A percentile compares a stretch with the other conserved stretches of the same genome.
Evolutionary conservation across 768 basidiomycete species (phyloP).

Genomic region (Leccinum subgranulosum): DNA sequence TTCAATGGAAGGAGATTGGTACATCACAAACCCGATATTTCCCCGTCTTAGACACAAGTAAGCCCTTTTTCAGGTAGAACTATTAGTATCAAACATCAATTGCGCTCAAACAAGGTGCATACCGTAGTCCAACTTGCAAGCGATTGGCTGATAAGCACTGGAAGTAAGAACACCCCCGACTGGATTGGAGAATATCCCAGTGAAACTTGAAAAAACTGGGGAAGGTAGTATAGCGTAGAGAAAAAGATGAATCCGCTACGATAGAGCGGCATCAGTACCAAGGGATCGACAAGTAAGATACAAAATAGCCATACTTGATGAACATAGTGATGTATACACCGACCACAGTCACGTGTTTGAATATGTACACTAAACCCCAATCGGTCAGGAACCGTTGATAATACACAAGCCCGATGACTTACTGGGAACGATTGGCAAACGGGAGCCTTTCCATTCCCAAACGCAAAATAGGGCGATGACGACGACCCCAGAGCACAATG

Average conservation of each 20-base stretch:
- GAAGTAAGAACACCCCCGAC: conserved; percentile 65
- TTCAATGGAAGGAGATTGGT: neutral
- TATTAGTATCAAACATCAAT: neutral
- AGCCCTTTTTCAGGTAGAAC: conserved; percentile 40
- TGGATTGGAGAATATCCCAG: conserved; percentile 63
- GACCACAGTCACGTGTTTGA: conserved; percentile 60
- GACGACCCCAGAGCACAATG: conserved; percentile 52
- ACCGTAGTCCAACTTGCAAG: conserved; percentile 53
- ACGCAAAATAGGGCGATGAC: conserved; percentile 57
- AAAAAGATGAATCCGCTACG: conserved; percentile 57
- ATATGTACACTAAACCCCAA: conserved; percentile 59
- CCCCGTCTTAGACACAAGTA: conserved; percentile 62
- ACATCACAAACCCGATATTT: conserved; percentile 46
- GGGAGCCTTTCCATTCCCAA: conserved; percentile 72
- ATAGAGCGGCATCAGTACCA: neutral
- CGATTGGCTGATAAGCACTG: conserved; percentile 65
- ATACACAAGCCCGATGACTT: conserved; percentile 17
- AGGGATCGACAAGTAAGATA: neutral
- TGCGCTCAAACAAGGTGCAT: conserved; percentile 17
- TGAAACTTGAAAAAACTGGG: conserved; percentile 74
- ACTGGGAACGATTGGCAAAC: conserved; percentile 73
- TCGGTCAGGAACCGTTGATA: neutral
- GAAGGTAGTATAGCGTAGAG: conserved; percentile 67
- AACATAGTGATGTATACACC: conserved; percentile 72
- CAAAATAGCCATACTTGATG: conserved; percentile 45